Conservation (phyloP, 768 basidiomycete genomes). For the Pleurotus pulmonarius region DNA sequence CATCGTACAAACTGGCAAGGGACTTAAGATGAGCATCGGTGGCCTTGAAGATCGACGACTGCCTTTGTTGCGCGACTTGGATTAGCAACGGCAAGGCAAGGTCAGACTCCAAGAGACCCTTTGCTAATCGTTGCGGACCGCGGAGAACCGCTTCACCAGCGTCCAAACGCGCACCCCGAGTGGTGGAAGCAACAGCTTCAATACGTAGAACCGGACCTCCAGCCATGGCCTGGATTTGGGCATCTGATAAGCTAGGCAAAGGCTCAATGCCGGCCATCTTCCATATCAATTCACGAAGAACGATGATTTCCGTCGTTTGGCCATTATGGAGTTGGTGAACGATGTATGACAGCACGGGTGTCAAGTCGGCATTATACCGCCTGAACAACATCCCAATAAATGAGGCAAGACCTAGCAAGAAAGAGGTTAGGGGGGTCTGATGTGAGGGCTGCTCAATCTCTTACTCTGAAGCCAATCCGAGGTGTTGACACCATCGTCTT, state of each 20-base stretch:
- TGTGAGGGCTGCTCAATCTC: slow-evolving; percentile 27
- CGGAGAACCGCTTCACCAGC: slow-evolving; percentile 60
- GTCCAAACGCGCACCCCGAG: slow-evolving; percentile 73
- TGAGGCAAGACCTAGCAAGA: slow-evolving; percentile 71
- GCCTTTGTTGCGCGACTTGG: slow-evolving; percentile 88
- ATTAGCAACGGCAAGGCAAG: slow-evolving; percentile 88
- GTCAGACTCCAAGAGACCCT: slow-evolving; percentile 59
- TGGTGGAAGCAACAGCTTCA: slow-evolving; percentile 80
- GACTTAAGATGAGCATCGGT: slow-evolving; percentile 81
- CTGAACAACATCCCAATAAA: slow-evolving; percentile 93
- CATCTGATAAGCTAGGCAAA: slow-evolving; percentile 82
- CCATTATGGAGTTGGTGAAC: slow-evolving; percentile 85
- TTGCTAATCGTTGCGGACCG: slow-evolving; percentile 66
- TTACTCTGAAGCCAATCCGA: slow-evolving; percentile 90
- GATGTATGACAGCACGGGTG: slow-evolving; percentile 83
- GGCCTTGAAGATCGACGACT: slow-evolving; percentile 75
- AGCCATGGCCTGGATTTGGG: slow-evolving; percentile 86
- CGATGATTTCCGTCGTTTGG: slow-evolving; percentile 83
- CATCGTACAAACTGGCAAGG: slow-evolving; percentile 83
- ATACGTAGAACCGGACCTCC: slow-evolving; percentile 84
- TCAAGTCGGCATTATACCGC: slow-evolving; percentile 79
- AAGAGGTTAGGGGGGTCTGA: neutral
- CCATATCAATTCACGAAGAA: slow-evolving; percentile 89
- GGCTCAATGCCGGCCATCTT: slow-evolving; percentile 96
- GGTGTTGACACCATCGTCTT: slow-evolving; percentile 88